Conservation (phyloP, 2,329 filamentous ascomycete genomes). For the Xylariaceae sp. region DNA sequence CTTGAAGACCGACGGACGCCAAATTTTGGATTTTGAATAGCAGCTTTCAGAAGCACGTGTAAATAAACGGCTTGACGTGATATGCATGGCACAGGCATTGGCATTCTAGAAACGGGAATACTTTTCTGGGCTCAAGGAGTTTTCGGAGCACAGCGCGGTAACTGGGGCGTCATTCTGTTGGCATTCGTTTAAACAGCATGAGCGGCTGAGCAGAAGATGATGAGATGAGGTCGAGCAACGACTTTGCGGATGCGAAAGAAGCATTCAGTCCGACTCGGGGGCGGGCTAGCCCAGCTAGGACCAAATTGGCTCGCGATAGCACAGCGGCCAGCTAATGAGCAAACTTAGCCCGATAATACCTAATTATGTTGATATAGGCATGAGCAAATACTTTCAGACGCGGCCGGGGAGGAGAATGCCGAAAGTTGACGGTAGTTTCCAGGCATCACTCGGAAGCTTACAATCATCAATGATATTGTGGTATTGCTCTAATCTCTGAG, state of each 20-base stretch:
- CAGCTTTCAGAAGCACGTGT: constrained; percentile 49
- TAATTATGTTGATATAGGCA: constrained; percentile 48
- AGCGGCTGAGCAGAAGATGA: constrained; percentile 23
- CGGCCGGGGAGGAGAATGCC: constrained; percentile 22
- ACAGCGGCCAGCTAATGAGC: constrained; percentile 37
- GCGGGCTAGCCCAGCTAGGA: constrained; percentile 44
- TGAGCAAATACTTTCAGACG: constrained; percentile 29
- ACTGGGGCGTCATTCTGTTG: constrained; percentile 45
- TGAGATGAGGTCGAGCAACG: constrained; percentile 7
- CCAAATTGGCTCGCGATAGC: constrained; percentile 32
- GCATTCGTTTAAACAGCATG: constrained; percentile 53
- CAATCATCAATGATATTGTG: constrained; percentile 40
- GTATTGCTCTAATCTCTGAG: constrained; percentile 37
- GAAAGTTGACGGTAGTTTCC: constrained; percentile 32
- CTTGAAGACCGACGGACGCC: constrained; percentile 39
- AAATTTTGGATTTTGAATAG: constrained; percentile 41
- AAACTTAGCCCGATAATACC: constrained; percentile 49
- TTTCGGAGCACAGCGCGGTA: constrained; percentile 52
- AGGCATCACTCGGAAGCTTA: constrained; percentile 37
- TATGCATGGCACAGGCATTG: constrained; percentile 56
- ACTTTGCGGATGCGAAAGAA: constrained; percentile 29
- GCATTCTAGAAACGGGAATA: constrained; percentile 53
- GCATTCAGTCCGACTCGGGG: constrained; percentile 39
- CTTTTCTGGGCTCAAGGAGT: constrained; percentile 51
- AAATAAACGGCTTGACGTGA: constrained; percentile 58